phyloP scores from a whole-genome alignment of 2,329 filamentous ascomycete species.

The Camillea tinctor region DNA sequence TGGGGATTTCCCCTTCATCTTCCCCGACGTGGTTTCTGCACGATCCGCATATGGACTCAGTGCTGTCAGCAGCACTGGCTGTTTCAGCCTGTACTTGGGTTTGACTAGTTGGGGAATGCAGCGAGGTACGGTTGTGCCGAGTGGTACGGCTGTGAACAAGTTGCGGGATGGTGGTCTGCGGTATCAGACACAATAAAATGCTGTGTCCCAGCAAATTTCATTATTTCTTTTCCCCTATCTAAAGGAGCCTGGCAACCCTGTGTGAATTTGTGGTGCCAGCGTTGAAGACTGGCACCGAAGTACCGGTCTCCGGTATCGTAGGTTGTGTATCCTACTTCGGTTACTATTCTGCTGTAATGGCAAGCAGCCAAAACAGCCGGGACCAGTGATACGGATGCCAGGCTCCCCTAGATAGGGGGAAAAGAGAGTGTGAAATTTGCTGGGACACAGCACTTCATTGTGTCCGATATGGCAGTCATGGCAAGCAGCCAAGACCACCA shows the following conservation, averaged over 20 bases:
- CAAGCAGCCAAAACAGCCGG: constrained; percentile 8
- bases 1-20: too few relatives aligned
- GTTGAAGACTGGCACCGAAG: background rate
- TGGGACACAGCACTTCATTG: constrained; percentile 8
- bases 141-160: constrained; percentile 5
- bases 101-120: too few relatives aligned
- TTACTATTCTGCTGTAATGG: constrained; percentile 1
- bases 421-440: constrained; percentile 7
- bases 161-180: constrained; percentile 9
- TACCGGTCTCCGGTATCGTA: constrained; percentile 10
- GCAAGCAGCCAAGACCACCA: too few relatives aligned
- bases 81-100: too few relatives aligned
- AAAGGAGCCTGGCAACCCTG: too few relatives aligned
- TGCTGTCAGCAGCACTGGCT: too few relatives aligned
- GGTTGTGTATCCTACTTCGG: constrained; percentile 13
- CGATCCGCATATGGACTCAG: too few relatives aligned
- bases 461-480: constrained; percentile 8
- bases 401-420: constrained; percentile 1
- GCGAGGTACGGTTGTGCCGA: constrained; percentile 13
- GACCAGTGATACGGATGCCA: constrained; percentile 6
- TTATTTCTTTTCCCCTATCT: constrained; percentile 11
- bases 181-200: constrained; percentile 17
- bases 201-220: background rate
- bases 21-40: too few relatives aligned
- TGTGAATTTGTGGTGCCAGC: background rate